Conservation (phyloP, 345 rosid genomes). For the Dovyalis caffra region DNA sequence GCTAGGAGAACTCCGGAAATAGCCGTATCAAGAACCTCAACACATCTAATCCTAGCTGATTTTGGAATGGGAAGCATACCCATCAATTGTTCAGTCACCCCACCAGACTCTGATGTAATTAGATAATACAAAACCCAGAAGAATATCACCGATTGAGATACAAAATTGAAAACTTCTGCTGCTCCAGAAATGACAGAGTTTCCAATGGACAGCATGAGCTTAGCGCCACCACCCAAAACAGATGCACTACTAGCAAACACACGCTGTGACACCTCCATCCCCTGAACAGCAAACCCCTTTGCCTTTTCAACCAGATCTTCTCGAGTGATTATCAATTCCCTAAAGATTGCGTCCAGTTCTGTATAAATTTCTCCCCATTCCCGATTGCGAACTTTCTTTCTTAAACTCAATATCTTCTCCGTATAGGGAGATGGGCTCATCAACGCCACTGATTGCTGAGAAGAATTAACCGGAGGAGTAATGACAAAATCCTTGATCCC, state of each 20-base stretch:
- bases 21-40: slow-evolving; percentile 82
- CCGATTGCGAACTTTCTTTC: slow-evolving; percentile 44
- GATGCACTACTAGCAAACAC: slow-evolving; percentile 73
- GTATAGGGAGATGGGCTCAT: slow-evolving; percentile 66
- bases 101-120: slow-evolving; percentile 92
- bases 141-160: slow-evolving; percentile 80
- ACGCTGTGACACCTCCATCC: slow-evolving; percentile 70
- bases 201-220: slow-evolving; percentile 59
- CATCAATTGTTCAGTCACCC: slow-evolving; percentile 91
- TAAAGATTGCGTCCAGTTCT: slow-evolving; percentile 67
- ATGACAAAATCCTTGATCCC: slow-evolving; percentile 86
- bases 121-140: slow-evolving; percentile 80
- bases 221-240: slow-evolving; percentile 70
- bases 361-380: slow-evolving; percentile 81
- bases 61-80: slow-evolving; percentile 75
- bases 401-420: slow-evolving; percentile 67
- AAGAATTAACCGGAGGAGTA: slow-evolving; percentile 44
- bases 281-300: slow-evolving; percentile 74
- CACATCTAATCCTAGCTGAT: slow-evolving; percentile 60
- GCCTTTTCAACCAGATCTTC: slow-evolving; percentile 86
- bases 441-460: slow-evolving; percentile 49
- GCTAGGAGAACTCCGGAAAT: slow-evolving; percentile 90
- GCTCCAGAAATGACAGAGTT: slow-evolving; percentile 78
- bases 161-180: slow-evolving; percentile 86
- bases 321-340: slow-evolving; percentile 71